Percentiles rank a stretch among this genome's conserved stretches.
Conservation (phyloP, 306 rosid genomes). For the Quillaja saponaria region DNA sequence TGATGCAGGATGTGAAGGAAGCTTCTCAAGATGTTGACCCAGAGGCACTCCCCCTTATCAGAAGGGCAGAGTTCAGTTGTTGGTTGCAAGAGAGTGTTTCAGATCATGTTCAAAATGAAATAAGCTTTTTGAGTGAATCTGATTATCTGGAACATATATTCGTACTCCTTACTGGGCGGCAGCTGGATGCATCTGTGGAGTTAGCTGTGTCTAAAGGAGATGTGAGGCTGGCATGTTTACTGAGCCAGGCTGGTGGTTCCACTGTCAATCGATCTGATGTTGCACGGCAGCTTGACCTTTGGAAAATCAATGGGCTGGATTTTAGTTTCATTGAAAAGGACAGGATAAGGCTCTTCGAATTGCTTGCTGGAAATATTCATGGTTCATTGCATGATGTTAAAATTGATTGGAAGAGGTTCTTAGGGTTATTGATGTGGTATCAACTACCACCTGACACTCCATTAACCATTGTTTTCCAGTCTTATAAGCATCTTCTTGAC, state of each 20-base stretch:
- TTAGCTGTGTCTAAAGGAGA: constrained; percentile 83
- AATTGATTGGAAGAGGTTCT: constrained; percentile 93
- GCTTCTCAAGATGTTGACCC: constrained; percentile 59
- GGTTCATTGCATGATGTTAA: constrained; percentile 57
- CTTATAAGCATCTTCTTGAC: constrained; percentile 71
- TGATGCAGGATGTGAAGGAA: constrained; percentile 84
- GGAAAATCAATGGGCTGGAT: constrained; percentile 88
- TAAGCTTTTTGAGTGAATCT: constrained; percentile 70
- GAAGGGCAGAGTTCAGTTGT: constrained; percentile 94
- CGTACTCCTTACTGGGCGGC: constrained; percentile 78
- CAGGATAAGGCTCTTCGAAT: constrained; percentile 76
- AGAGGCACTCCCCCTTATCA: constrained; percentile 82
- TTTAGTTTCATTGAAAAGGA: constrained; percentile 82
- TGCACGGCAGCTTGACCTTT: constrained; percentile 73
- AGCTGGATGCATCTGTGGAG: constrained; percentile 82
- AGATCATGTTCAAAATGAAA: constrained; percentile 72
- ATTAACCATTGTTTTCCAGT: constrained; percentile 62
- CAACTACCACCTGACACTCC: constrained; percentile 70
- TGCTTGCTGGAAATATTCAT: constrained; percentile 79
- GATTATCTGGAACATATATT: constrained; percentile 71
- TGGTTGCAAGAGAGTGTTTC: constrained; percentile 96
- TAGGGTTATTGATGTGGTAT: constrained; percentile 93
- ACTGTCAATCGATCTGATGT: constrained; percentile 72
- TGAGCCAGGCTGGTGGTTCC: constrained; percentile 95
- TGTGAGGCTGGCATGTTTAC: constrained; percentile 87